phyloP scores from a whole-genome alignment of 176 grass and related monocot species.

The Cocos nucifera region DNA sequence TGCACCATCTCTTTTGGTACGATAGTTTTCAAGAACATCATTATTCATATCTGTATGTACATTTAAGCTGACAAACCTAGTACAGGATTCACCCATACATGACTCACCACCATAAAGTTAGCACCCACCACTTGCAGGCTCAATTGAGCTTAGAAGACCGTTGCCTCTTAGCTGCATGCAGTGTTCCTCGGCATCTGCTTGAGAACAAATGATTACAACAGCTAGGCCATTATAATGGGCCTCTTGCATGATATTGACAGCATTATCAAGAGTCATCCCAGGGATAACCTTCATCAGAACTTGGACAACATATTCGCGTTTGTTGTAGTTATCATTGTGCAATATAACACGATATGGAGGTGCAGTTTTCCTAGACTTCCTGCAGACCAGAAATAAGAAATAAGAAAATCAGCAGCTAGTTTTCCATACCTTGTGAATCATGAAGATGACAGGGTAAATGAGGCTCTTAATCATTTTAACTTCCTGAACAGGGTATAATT shows the following conservation, averaged over 20 bases:
- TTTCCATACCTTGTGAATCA: no score
- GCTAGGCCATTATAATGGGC: constrained; percentile 83
- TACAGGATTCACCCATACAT: no score
- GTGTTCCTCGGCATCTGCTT: constrained; percentile 64
- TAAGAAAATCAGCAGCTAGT: no score
- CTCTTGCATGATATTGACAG: constrained; percentile 97
- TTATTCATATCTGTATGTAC: no score
- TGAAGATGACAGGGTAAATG: no score
- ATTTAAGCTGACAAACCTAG: no score
- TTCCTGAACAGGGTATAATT: no score
- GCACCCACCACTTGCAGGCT: constrained; percentile 76
- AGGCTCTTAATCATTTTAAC: no score
- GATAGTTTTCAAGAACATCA: no score
- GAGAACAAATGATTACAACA: constrained; percentile 80
- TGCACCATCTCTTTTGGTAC: no score
- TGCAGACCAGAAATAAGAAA: constrained; percentile 18
- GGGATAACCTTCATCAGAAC: constrained; percentile 98
- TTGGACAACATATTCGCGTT: constrained; percentile 85
- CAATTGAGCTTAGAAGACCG: constrained; percentile 74
- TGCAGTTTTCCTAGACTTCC: constrained; percentile 70
- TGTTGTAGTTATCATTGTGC: constrained; percentile 87
- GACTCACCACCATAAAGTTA: constrained; percentile 9
- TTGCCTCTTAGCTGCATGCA: constrained; percentile 78
- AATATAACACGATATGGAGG: constrained; percentile 70
- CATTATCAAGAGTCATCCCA: constrained; percentile 84